These are phyloP conservation scores for Carallia pectinifolia DNA, from an alignment of 345 rosid genomes.

Conservation along the genomic window DNA sequence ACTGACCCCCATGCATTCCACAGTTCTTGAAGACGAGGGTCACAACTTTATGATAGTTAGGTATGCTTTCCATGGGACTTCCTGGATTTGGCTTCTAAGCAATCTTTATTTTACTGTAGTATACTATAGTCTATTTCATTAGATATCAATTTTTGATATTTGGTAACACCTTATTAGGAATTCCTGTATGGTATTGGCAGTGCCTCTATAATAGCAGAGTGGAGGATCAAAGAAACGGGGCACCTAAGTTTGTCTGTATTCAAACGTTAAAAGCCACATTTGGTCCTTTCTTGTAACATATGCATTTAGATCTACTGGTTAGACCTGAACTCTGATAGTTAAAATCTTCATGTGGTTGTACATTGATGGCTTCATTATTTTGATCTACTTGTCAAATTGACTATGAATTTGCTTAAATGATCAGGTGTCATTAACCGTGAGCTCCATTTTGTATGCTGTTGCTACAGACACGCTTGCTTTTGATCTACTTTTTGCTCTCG, in stretches of 20 bases:
- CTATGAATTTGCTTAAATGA: not conserved
- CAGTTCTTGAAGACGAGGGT: conserved; percentile 72
- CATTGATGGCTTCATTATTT: conserved; percentile 3
- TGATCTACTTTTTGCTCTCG: not conserved
- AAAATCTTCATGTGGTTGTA: conserved; percentile 10
- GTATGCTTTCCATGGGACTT: conserved; percentile 12
- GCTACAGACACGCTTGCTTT: too few species aligned
- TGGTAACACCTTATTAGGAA: not conserved
- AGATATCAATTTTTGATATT: not conserved
- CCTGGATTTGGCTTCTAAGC: not conserved
- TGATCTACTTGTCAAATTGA: conserved; percentile 1
- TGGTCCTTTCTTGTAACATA: conserved; percentile 15
- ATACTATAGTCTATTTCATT: not conserved
- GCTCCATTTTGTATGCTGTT: too few species aligned
- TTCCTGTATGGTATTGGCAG: conserved; percentile 15
- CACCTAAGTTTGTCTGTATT: not conserved
- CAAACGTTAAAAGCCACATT: conserved; percentile 18
- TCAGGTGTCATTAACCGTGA: too few species aligned
- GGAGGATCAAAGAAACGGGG: not conserved
- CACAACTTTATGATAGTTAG: conserved; percentile 76
- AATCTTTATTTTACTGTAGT: conserved; percentile 1
- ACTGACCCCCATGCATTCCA: conserved; percentile 4
- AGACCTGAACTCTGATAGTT: conserved; percentile 16
- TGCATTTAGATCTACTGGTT: conserved; percentile 17
- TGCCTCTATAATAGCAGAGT: conserved; percentile 5